Evolutionary conservation across 495 filamentous ascomycete species (phyloP).

Genomic region (Cercophora scortea): DNA sequence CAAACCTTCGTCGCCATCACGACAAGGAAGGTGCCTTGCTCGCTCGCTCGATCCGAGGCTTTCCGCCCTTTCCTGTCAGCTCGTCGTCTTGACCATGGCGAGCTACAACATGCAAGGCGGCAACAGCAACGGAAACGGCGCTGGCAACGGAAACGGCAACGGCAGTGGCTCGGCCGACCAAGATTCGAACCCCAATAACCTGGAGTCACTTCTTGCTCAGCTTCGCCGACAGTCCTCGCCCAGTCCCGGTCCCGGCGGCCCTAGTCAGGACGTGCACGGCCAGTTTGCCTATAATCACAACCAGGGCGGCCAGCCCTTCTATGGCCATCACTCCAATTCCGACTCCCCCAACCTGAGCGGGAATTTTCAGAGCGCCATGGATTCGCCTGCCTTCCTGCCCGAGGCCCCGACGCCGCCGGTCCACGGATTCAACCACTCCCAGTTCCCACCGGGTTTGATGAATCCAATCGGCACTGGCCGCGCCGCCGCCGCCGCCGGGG

Average conservation of each 20-base stretch:
- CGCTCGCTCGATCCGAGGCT: too few species aligned
- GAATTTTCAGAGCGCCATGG: slow-evolving; percentile 16
- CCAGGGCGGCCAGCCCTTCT: slow-evolving; percentile 29
- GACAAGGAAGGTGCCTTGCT: too few species aligned
- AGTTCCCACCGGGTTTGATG: slow-evolving; percentile 32
- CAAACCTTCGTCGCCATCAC: neutral
- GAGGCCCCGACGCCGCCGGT: slow-evolving; percentile 41
- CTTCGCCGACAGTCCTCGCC: slow-evolving; percentile 27
- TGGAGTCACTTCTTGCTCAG: slow-evolving; percentile 29
- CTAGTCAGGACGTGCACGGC: slow-evolving; percentile 16
- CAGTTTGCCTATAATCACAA: slow-evolving; percentile 24
- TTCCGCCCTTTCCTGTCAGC: too few species aligned
- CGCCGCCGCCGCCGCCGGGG: slow-evolving; percentile 28
- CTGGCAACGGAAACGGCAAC: slow-evolving; percentile 1
- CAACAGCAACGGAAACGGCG: neutral
- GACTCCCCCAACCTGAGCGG: slow-evolving; percentile 22
- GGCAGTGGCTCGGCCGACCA: slow-evolving; percentile 16
- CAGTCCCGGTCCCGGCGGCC: slow-evolving; percentile 10
- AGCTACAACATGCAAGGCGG: slow-evolving; percentile 35
- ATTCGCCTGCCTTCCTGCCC: slow-evolving; percentile 37
- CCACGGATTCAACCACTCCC: slow-evolving; percentile 28
- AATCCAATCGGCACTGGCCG: slow-evolving; percentile 35
- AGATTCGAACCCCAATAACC: slow-evolving; percentile 15
- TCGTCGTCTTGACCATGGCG: slow-evolving; percentile 25
- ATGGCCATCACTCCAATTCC: slow-evolving; percentile 23